Percentiles rank a stretch among this genome's conserved stretches.
These are phyloP conservation scores for Nicotiana rustica DNA, from an alignment of 305 asterid genomes.

Conservation along the genomic window DNA sequence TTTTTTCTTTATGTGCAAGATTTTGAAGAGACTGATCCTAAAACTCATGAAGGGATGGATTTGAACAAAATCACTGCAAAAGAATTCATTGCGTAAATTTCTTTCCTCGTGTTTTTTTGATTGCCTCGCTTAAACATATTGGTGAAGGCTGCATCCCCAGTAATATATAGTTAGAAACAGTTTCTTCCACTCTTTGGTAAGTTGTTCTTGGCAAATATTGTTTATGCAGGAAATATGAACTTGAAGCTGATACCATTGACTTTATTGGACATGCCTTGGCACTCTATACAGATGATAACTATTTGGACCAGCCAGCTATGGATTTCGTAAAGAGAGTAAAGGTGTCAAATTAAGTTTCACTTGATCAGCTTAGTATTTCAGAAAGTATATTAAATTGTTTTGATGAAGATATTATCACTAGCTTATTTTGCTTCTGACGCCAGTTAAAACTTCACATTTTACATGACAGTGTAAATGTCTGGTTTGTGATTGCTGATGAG, in stretches of 20 bases:
- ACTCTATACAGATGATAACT: slow-evolving; percentile 70
- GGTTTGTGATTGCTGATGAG: slow-evolving; percentile 12
- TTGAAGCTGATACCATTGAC: slow-evolving; percentile 87
- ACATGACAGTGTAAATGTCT: not conserved
- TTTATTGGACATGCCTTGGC: slow-evolving; percentile 96
- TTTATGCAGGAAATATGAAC: slow-evolving; percentile 82
- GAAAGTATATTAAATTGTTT: slow-evolving; percentile 16
- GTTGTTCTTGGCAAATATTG: slow-evolving; percentile 20
- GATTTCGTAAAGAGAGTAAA: slow-evolving; percentile 85
- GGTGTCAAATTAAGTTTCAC: slow-evolving; percentile 50
- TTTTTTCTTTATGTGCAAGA: slow-evolving; percentile 93
- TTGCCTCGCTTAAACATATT: slow-evolving; percentile 12
- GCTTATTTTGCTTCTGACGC: not conserved
- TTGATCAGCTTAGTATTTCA: slow-evolving; percentile 1
- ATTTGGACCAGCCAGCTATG: slow-evolving; percentile 88
- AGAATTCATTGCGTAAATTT: slow-evolving; percentile 74
- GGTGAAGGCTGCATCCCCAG: slow-evolving; percentile 22
- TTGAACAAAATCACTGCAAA: slow-evolving; percentile 68
- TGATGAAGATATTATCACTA: not conserved
- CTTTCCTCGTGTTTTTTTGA: slow-evolving; percentile 31
- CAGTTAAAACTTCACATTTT: not conserved
- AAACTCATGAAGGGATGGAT: slow-evolving; percentile 86
- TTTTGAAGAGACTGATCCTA: slow-evolving; percentile 78
- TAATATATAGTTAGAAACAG: not conserved
- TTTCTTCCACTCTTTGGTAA: not conserved